phyloP scores from a whole-genome alignment of 2,329 filamentous ascomycete species.

The Nakataea oryzae region DNA sequence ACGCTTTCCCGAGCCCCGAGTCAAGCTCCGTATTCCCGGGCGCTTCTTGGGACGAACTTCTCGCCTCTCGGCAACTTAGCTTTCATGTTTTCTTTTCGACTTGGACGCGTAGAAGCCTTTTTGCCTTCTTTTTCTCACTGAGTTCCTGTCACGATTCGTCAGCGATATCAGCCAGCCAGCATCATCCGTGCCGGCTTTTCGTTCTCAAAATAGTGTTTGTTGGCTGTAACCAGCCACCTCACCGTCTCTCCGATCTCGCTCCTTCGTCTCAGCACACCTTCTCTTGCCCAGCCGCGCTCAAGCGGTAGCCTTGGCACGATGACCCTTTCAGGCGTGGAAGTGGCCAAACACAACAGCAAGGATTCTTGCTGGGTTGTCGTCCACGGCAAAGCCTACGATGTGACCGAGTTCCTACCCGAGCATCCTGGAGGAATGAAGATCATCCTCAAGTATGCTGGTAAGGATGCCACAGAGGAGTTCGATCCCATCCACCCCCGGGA shows the following conservation, averaged over 20 bases:
- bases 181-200: neutral
- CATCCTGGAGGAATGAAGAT: conserved; percentile 86
- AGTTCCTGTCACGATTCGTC: neutral
- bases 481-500: conserved; percentile 83
- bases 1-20: neutral
- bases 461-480: conserved; percentile 87
- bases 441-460: conserved; percentile 93
- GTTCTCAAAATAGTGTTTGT: neutral
- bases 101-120: neutral
- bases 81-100: neutral
- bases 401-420: conserved; percentile 41
- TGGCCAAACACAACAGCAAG: conserved; percentile 20
- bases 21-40: neutral
- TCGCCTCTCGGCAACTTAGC: neutral
- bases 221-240: neutral
- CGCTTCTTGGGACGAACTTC: neutral
- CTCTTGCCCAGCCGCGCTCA: neutral
- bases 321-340: conserved; percentile 18
- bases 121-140: no score
- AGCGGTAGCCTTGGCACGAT: conserved; percentile 3
- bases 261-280: neutral
- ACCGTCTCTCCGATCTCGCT: neutral
- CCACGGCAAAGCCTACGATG: conserved; percentile 18
- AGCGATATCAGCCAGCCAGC: neutral
- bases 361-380: conserved; percentile 26